phyloP scores from a whole-genome alignment of 2,329 filamentous ascomycete genomes.

The Diaporthe velutina region DNA sequence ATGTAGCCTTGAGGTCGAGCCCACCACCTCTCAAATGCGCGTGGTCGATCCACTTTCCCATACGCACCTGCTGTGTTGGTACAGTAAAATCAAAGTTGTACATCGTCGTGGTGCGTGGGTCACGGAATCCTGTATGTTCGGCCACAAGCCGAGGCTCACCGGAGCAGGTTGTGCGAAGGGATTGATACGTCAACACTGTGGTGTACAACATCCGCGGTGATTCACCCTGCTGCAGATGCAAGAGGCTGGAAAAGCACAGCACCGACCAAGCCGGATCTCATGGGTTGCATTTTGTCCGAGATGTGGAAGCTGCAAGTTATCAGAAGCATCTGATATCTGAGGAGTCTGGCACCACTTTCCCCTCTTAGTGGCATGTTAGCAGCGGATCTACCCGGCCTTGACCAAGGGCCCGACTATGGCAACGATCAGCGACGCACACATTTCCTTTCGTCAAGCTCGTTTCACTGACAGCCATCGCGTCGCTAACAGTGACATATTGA shows the following conservation, averaged over 20 bases:
- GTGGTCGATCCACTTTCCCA: conserved; percentile 13
- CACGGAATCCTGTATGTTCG: conserved; percentile 24
- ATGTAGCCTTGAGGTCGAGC: neutral
- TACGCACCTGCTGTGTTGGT: neutral
- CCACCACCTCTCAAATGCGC: neutral
- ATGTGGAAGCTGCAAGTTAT: conserved; percentile 18
- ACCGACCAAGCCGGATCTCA: conserved; percentile 8
- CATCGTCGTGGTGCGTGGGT: conserved; percentile 13
- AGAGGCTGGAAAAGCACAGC: neutral
- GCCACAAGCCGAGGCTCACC: conserved; percentile 32
- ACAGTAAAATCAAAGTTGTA: conserved; percentile 17
- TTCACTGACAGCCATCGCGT: conserved; percentile 11
- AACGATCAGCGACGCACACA: conserved; percentile 22
- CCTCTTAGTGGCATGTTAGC: conserved; percentile 37
- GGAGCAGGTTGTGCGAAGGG: neutral
- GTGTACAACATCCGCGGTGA: conserved; percentile 2
- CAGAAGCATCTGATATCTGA: conserved; percentile 36
- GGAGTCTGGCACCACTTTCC: conserved; percentile 36
- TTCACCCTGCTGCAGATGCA: neutral
- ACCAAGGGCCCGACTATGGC: conserved; percentile 13
- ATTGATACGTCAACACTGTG: conserved; percentile 27
- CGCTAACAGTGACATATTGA: neutral
- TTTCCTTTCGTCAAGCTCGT: conserved; percentile 3
- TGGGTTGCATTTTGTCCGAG: neutral
- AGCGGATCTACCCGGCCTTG: conserved; percentile 39